Base-by-base conservation (phyloP, 2,329 filamentous ascomycete species). In the Fusarium praegraminearum region DNA sequence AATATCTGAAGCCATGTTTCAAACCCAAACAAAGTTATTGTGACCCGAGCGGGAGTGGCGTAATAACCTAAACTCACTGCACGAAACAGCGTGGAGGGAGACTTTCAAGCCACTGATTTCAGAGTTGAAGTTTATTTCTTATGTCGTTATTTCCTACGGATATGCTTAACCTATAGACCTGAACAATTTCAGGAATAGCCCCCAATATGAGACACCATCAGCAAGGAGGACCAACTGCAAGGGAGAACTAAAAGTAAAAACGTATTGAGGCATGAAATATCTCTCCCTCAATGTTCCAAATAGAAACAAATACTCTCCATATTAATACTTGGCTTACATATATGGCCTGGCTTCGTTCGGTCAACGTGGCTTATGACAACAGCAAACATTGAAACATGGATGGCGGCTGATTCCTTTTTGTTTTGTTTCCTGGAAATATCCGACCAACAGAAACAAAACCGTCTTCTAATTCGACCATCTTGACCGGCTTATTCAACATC, bases 1-100 rank as follows among this genome's bases (percentile, higher is more conserved):
- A 56, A 56, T 43, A 36, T 36, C 36, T 43, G 28, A 35, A 52
- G 36, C 50, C 53, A 24, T 60, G 63, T 71, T 46, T 70, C 51
- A 55, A 43, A 20, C 35, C 47, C 45, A 69, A 60, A 68, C 43
- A 49, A 61, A 58, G 43, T 24, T 20, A 18, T 46, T 24, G 44
- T 22, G 50, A 33, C 36, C n/a, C 8, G 44, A 18, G 51, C 67
- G 67, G 67, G 67, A 69, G 67, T 70, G 67, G 63, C 67, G 59
- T 40, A 41, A 47, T 28, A 30, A 45, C 26, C 7, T 7, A 12
- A 22, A n/a, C 20, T 11, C 12, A n/a, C 32, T 45, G 20, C 28
- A 38, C 4, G 28, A 28, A 35, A 59, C 35, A 33, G 41, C 44
- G 50, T 55, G 58, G 55, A 57, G 24, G 58, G 51, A 44, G 50